Conservation (phyloP, 495 filamentous ascomycete genomes). For the Cercophora sp. region DNA sequence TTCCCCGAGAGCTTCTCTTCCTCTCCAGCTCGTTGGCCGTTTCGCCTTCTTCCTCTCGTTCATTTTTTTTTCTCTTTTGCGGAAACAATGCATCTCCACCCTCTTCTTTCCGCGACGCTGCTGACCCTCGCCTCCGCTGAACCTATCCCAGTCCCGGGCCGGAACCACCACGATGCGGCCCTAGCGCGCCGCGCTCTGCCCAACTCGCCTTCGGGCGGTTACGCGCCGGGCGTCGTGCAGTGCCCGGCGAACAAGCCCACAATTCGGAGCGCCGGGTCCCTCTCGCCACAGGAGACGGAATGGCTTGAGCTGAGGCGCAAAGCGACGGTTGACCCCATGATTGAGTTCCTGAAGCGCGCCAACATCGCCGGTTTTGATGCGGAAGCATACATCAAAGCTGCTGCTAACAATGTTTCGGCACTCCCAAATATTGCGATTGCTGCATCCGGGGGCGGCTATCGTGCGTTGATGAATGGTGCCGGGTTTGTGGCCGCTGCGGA, state of each 20-base stretch:
- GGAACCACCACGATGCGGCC: background rate
- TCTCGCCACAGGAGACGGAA: constrained; percentile 64
- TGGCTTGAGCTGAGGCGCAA: constrained; percentile 57
- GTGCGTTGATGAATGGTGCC: constrained; percentile 85
- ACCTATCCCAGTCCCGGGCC: background rate
- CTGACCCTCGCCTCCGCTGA: background rate
- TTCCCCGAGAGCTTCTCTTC: background rate
- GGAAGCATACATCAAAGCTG: constrained; percentile 57
- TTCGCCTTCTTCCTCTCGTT: background rate
- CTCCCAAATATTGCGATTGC: constrained; percentile 65
- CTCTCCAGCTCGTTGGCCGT: background rate
- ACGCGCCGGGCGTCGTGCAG: constrained; percentile 49
- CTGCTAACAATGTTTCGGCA: constrained; percentile 55
- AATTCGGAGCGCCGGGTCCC: constrained; percentile 46
- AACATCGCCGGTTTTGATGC: constrained; percentile 77
- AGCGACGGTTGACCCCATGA: constrained; percentile 63
- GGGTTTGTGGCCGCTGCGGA: constrained; percentile 85
- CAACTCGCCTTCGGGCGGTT: constrained; percentile 53
- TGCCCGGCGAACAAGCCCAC: constrained; percentile 49
- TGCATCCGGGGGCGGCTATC: constrained; percentile 69
- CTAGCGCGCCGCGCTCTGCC: constrained; percentile 39
- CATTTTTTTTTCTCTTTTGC: background rate
- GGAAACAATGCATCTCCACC: background rate
- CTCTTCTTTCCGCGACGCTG: background rate
- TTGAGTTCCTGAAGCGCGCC: constrained; percentile 65